Evolutionary conservation across 768 basidiomycete species (phyloP).

Genomic region (Kockovaella imperatae): DNA sequence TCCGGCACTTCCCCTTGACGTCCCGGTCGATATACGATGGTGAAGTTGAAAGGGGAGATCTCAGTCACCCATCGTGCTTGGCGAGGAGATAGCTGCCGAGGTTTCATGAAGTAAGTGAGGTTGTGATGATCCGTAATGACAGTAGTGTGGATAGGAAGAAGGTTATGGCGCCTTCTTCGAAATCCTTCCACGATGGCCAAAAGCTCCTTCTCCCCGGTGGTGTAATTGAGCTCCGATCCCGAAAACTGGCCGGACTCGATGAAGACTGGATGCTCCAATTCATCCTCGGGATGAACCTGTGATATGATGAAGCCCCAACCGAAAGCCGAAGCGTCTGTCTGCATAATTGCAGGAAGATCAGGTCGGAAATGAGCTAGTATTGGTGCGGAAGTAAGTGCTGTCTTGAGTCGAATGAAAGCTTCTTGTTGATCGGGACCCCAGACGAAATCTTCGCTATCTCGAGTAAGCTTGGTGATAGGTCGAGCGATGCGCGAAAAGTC

Average conservation of each 20-base stretch:
- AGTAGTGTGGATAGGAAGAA: background rate
- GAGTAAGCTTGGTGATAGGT: slow-evolving; percentile 2
- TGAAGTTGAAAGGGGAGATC: background rate
- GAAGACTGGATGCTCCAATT: slow-evolving; percentile 7
- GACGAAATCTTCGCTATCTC: background rate
- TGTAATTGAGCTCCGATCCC: slow-evolving; percentile 7
- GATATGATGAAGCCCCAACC: slow-evolving; percentile 8
- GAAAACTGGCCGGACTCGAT: slow-evolving; percentile 5
- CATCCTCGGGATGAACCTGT: slow-evolving; percentile 1
- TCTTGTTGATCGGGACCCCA: slow-evolving; percentile 1
- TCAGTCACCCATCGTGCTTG: background rate
- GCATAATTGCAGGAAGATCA: background rate
- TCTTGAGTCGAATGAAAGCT: slow-evolving; percentile 8
- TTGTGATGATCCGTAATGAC: background rate
- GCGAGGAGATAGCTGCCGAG: too few relatives aligned
- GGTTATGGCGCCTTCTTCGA: slow-evolving; percentile 3
- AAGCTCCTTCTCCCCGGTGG: slow-evolving; percentile 13
- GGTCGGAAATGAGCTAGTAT: slow-evolving; percentile 6
- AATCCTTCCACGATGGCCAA: slow-evolving; percentile 13
- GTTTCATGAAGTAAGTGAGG: too few relatives aligned
- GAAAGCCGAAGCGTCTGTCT: slow-evolving; percentile 6
- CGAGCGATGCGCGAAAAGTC: slow-evolving; percentile 10
- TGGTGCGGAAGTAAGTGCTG: background rate
- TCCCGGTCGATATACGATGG: slow-evolving; percentile 11
- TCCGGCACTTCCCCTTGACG: background rate